Evolutionary conservation across 1,139 yeast species (phyloP).

Genomic region (Debaryomyces sp.): DNA sequence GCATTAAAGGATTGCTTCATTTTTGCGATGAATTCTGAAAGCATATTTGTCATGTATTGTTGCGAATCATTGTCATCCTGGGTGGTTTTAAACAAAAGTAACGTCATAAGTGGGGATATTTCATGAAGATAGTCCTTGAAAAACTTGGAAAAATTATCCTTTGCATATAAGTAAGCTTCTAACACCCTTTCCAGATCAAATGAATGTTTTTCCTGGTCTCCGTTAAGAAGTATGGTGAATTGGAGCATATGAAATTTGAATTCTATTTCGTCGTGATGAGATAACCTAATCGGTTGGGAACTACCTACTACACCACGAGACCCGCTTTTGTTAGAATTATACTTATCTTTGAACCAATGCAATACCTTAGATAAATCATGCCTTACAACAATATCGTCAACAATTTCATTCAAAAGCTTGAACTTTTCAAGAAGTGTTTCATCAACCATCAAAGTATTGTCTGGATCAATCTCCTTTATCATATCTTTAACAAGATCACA

Average conservation of each 20-base stretch:
- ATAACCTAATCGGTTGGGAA: neutral
- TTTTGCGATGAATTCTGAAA: slow-evolving; percentile 26
- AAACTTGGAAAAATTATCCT: slow-evolving; percentile 51
- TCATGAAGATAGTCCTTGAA: slow-evolving; percentile 39
- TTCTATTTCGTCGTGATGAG: slow-evolving; percentile 38
- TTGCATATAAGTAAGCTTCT: slow-evolving; percentile 60
- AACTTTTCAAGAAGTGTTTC: slow-evolving; percentile 30
- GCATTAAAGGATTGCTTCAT: slow-evolving; percentile 28
- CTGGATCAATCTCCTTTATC: slow-evolving; percentile 25
- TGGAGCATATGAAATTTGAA: slow-evolving; percentile 67
- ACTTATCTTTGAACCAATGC: slow-evolving; percentile 37
- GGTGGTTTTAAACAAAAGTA: slow-evolving; percentile 41
- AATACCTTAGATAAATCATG: slow-evolving; percentile 41
- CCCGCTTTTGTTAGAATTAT: slow-evolving; percentile 15
- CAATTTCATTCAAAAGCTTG: slow-evolving; percentile 35
- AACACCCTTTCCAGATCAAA: slow-evolving; percentile 30
- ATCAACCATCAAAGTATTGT: slow-evolving; percentile 24
- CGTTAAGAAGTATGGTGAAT: slow-evolving; percentile 47
- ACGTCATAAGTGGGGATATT: slow-evolving; percentile 56
- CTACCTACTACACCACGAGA: neutral
- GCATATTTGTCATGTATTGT: slow-evolving; percentile 21
- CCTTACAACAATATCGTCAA: slow-evolving; percentile 34
- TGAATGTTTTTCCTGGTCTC: slow-evolving; percentile 13
- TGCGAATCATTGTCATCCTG: slow-evolving; percentile 18
- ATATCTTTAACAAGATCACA: slow-evolving; percentile 39